Percentiles rank a stretch among this genome's conserved stretches.
phyloP scores from a whole-genome alignment of 306 rosid genomes.

The Arachis hypogaea region DNA sequence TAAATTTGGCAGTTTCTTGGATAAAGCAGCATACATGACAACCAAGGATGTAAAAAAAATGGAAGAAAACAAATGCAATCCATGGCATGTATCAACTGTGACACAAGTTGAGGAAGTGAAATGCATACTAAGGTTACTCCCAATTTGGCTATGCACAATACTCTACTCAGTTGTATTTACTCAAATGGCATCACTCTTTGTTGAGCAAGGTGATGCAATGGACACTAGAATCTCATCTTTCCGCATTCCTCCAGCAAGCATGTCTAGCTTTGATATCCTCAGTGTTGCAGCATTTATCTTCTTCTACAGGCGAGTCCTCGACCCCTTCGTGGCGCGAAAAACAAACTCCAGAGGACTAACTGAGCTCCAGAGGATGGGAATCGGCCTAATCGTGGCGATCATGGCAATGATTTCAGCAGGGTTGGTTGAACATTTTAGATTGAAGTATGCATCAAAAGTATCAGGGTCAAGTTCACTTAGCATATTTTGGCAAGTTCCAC shows the following conservation, averaged over 20 bases:
- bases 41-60: slow-evolving; percentile 40
- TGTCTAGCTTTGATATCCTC: slow-evolving; percentile 82
- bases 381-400: slow-evolving; percentile 71
- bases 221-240: slow-evolving; percentile 58
- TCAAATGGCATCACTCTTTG: slow-evolving; percentile 89
- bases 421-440: slow-evolving; percentile 57
- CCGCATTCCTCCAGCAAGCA: slow-evolving; percentile 83
- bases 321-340: slow-evolving; percentile 46
- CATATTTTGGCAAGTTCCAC: slow-evolving; percentile 83
- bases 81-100: slow-evolving; percentile 67
- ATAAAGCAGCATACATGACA: slow-evolving; percentile 69
- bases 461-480: slow-evolving; percentile 55
- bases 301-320: slow-evolving; percentile 59
- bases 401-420: slow-evolving; percentile 75
- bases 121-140: slow-evolving; percentile 74
- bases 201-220: slow-evolving; percentile 87
- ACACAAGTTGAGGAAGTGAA: slow-evolving; percentile 88
- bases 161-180: slow-evolving; percentile 79
- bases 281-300: slow-evolving; percentile 73
- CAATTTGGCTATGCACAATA: slow-evolving; percentile 84
- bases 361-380: slow-evolving; percentile 81
- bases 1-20: slow-evolving; percentile 44
- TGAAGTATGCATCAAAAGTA: slow-evolving; percentile 41
- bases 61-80: slow-evolving; percentile 43
- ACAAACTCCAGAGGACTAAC: slow-evolving; percentile 55